Evolutionary conservation across 805 yeast species (phyloP).

Genomic region (Saccharomycopsis malanga): DNA sequence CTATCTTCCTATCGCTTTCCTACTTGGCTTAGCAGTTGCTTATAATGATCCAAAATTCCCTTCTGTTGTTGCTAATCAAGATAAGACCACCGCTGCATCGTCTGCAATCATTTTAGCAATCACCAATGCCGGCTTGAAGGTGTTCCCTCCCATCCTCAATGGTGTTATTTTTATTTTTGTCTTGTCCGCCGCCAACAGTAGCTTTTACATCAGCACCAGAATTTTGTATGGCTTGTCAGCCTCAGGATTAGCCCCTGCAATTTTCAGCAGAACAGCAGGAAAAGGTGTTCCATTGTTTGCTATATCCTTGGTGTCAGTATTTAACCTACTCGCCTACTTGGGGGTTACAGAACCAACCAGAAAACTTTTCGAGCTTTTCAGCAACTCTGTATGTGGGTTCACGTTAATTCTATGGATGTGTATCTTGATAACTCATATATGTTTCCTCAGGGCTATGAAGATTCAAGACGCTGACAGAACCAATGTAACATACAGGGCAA

Average conservation of each 20-base stretch:
- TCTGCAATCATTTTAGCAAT: slow-evolving; percentile 46
- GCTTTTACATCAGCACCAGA: slow-evolving; percentile 40
- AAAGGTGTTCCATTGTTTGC: slow-evolving; percentile 42
- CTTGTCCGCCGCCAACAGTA: slow-evolving; percentile 34
- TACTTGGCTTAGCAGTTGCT: slow-evolving; percentile 53
- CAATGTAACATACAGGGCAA: slow-evolving; percentile 34
- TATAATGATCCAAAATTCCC: slow-evolving; percentile 34
- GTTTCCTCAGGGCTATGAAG: slow-evolving; percentile 39
- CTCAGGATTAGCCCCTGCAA: slow-evolving; percentile 39
- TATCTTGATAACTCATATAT: slow-evolving; percentile 36
- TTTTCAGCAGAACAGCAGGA: slow-evolving; percentile 35
- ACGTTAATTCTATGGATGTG: slow-evolving; percentile 42
- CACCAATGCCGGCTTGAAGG: slow-evolving; percentile 41
- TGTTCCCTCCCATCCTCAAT: slow-evolving; percentile 41
- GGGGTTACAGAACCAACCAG: slow-evolving; percentile 34
- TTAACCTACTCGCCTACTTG: slow-evolving; percentile 39
- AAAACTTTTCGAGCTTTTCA: slow-evolving; percentile 36
- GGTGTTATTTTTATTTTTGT: slow-evolving; percentile 44
- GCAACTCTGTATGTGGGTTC: slow-evolving; percentile 39
- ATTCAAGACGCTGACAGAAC: slow-evolving; percentile 37
- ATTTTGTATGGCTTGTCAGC: slow-evolving; percentile 37
- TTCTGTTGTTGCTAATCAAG: slow-evolving; percentile 33
- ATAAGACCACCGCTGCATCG: slow-evolving; percentile 36
- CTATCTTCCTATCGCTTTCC: slow-evolving; percentile 45
- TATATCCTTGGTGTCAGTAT: slow-evolving; percentile 31